Base-by-base conservation (phyloP, 225 moss, liverwort and hornwort genomes). In the Sphagnum tenellum region DNA sequence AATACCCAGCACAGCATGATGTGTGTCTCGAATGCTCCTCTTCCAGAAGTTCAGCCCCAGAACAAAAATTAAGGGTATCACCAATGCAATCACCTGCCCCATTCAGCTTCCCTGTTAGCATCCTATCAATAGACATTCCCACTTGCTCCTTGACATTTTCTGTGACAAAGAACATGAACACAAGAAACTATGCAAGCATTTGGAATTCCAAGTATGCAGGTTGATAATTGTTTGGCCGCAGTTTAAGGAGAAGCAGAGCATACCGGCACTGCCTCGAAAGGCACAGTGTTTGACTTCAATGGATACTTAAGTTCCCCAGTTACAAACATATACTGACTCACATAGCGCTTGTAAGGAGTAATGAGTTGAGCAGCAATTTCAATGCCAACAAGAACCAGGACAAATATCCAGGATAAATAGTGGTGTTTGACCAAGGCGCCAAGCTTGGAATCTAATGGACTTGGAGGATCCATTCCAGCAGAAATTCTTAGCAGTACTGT, bases 1-100 rank as follows among this genome's bases (percentile, higher is more conserved):
- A 4, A 62, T 49, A 64, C 64, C 64, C 4, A 64, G 64, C 8
- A 64, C 50, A n/a, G 64, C 64, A 8, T 64, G 64, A 12, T 64
- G 64, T 13, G 49, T 5, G 49, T 64, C 64, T 49, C 64, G 46
- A 11, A 64, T 12, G 46, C 49, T 49, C 48, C 64, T 9, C 11
- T 2, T 64, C 48, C 8, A 13, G 3, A 45, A 48, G 49, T 9
- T 46, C 5, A 47, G 13, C 3, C 48, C 64, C 48, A 9, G 4
- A 48, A 64, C 50, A 48, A 64, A 45, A 45, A 49, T 48, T 2
- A 64, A 9, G 4, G 64, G 64, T 49, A 64, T 9, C 12, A 64
- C 48, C 9, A 64, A 64, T 6, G 64, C 64, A 64, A 64, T 49
- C 14, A 64, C 9, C 64, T 64, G 3, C 48, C 48, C 48, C 12